These are phyloP conservation scores for Decorospora gaudefroyi DNA, from an alignment of 2,329 filamentous ascomycete species.

Conservation along the genomic window DNA sequence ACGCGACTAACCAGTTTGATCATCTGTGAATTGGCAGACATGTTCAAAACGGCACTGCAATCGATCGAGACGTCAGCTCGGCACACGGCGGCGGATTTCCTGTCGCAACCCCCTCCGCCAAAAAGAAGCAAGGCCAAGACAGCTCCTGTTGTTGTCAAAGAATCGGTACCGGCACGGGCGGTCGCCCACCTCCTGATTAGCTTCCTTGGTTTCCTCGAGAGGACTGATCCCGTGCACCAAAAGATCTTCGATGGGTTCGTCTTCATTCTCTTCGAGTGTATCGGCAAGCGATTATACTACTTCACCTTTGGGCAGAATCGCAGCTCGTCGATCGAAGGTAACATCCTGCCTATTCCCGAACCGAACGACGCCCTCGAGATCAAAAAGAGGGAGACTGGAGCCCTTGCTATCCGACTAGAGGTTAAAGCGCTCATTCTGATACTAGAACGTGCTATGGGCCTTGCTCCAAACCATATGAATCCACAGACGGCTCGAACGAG, in stretches of 20 bases:
- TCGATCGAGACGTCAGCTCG: constrained; percentile 37
- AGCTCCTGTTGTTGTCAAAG: constrained; percentile 17
- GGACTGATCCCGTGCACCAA: constrained; percentile 43
- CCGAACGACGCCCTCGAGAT: constrained; percentile 8
- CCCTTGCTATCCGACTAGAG: constrained; percentile 38
- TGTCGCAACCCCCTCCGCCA: background rate
- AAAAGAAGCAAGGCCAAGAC: constrained; percentile 18
- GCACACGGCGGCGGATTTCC: constrained; percentile 18
- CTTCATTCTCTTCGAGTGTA: constrained; percentile 48
- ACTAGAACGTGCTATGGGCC: constrained; percentile 47
- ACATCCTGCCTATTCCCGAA: constrained; percentile 28
- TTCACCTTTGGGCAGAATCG: constrained; percentile 47
- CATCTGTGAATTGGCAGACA: constrained; percentile 42
- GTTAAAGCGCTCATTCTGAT: constrained; percentile 51
- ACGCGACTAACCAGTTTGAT: constrained; percentile 27
- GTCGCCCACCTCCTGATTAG: constrained; percentile 46
- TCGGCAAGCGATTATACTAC: constrained; percentile 48
- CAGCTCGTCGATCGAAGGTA: constrained; percentile 30
- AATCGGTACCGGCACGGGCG: constrained; percentile 30
- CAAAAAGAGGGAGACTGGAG: constrained; percentile 27
- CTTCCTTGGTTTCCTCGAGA: constrained; percentile 45
- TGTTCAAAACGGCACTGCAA: constrained; percentile 46
- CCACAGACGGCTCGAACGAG: constrained; percentile 18
- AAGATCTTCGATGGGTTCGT: constrained; percentile 53
- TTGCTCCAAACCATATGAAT: constrained; percentile 47